Evolutionary conservation across 2,329 filamentous ascomycete genomes (phyloP).

Genomic region (Trichophyton verrucosum): DNA sequence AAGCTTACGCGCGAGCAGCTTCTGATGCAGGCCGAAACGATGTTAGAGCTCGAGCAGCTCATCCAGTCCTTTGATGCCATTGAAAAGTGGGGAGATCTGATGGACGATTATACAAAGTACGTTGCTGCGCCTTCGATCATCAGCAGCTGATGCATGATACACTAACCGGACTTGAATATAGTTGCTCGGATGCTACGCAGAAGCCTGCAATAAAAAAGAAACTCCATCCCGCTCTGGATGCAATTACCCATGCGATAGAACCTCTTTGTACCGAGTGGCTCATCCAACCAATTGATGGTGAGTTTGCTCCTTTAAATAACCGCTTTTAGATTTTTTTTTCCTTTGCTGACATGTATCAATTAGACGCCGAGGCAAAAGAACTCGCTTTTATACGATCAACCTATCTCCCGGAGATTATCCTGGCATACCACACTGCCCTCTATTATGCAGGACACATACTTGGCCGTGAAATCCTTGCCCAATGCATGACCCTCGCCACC

Average conservation of each 20-base stretch:
- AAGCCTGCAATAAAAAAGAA: conserved; percentile 42
- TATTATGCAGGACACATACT: conserved; percentile 65
- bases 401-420: conserved; percentile 74
- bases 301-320: conserved; percentile 16
- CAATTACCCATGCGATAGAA: conserved; percentile 45
- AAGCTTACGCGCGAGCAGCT: conserved; percentile 12
- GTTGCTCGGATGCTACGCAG: conserved; percentile 18
- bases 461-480: conserved; percentile 62
- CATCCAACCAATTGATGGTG: conserved; percentile 43
- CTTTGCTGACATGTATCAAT: conserved; percentile 3
- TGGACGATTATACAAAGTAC: conserved; percentile 34
- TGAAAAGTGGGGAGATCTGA: conserved; percentile 51
- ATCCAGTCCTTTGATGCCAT: conserved; percentile 54
- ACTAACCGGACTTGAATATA: conserved; percentile 5
- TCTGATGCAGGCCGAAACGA: conserved; percentile 42
- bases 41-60: conserved; percentile 52
- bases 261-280: conserved; percentile 55
- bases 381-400: conserved; percentile 55
- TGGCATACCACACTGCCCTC: conserved; percentile 71
- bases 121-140: conserved; percentile 13
- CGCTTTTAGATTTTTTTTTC: not conserved
- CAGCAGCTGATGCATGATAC: not conserved
- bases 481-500: conserved; percentile 76
- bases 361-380: conserved; percentile 47
- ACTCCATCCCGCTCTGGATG: conserved; percentile 44